Evolutionary conservation across 2,329 filamentous ascomycete genomes (phyloP), one percentile per base, ranked within the genome.

Genomic region (Phyllosticta citriasiana): DNA sequence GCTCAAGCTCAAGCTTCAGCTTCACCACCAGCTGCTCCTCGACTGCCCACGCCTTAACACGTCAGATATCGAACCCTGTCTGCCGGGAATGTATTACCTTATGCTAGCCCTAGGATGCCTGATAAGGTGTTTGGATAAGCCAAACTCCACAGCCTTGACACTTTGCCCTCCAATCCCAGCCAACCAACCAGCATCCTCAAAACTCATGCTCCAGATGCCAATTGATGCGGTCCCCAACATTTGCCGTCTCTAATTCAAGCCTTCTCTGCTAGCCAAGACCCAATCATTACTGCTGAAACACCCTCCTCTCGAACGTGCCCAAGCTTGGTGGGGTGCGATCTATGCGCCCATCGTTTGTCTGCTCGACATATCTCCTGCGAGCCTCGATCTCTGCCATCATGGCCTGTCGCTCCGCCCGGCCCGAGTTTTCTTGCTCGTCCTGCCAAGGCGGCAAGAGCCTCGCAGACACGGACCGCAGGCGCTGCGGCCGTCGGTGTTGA

Each of bases 271-370:
- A 25, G 19, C 14, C 53, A 50, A 60, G 50, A 33, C 33, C 33
- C 25, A 40, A 19, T 6, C 12, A 12, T 40, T 40, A 61, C 7
- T 61, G 24, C 54, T 57, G 54, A 22, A 63, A 57, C 57, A 67
- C 63, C 54, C 59, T 61, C 56, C 70, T 66, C 64, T 74, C 72
- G 52, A 73, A 65, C 57, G 68, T 63, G 1, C 72, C 72, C 52
- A 73, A 60, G n/a, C 70, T 61, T 16, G 72, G 71, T 19, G 72
- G 71, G 51, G 72, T 74, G 62, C 73, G 71, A 63, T 73, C 70
- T 68, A 74, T 65, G 62, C n/a, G 66, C 67, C 51, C 60, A 22
- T 57, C 27, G 16, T 54, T 40, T 16, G 62, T 62, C 59, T 67
- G 64, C 27, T 58, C 47, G 35, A 62, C 69, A 1, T 66, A 61